Evolutionary conservation across 2,329 filamentous ascomycete species (phyloP).

Genomic region (Alternaria gansuensis): DNA sequence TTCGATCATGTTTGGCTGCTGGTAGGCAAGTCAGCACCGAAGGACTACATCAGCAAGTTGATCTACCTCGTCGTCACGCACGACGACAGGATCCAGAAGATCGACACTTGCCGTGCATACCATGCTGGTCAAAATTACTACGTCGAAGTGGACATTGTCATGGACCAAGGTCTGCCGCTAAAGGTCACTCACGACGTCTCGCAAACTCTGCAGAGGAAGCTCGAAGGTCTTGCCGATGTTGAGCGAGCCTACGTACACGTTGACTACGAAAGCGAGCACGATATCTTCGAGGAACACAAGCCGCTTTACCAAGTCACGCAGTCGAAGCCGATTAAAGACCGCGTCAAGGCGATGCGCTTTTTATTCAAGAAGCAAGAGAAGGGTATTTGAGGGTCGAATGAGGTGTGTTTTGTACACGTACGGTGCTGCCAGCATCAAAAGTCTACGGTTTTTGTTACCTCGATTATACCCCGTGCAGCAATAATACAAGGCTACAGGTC

Average conservation of each 20-base stretch:
- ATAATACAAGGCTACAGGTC: not conserved
- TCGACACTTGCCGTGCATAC: conserved; percentile 69
- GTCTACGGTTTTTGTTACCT: not conserved
- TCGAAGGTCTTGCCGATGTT: conserved; percentile 60
- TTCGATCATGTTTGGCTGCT: conserved; percentile 70
- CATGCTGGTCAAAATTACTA: conserved; percentile 70
- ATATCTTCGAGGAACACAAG: conserved; percentile 53
- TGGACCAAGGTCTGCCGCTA: conserved; percentile 64
- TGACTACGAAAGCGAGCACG: conserved; percentile 57
- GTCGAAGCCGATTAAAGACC: conserved; percentile 46
- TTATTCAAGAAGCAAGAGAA: conserved; percentile 30
- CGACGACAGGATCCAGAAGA: conserved; percentile 63
- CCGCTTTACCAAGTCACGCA: conserved; percentile 50
- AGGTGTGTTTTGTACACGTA: not conserved
- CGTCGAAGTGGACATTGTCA: conserved; percentile 69
- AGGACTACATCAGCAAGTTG: conserved; percentile 65
- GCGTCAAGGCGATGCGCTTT: conserved; percentile 39
- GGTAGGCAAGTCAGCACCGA: conserved; percentile 68
- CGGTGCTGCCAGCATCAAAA: not conserved
- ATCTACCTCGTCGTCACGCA: conserved; percentile 66
- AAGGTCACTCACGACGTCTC: conserved; percentile 68
- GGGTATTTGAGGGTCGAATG: not conserved
- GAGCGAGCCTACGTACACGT: conserved; percentile 61
- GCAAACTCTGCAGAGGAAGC: conserved; percentile 67
- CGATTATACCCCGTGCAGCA: conserved; percentile 6